These are phyloP conservation scores for Andrographis paniculata DNA, from an alignment of 305 asterid species.

Conservation along the genomic window DNA sequence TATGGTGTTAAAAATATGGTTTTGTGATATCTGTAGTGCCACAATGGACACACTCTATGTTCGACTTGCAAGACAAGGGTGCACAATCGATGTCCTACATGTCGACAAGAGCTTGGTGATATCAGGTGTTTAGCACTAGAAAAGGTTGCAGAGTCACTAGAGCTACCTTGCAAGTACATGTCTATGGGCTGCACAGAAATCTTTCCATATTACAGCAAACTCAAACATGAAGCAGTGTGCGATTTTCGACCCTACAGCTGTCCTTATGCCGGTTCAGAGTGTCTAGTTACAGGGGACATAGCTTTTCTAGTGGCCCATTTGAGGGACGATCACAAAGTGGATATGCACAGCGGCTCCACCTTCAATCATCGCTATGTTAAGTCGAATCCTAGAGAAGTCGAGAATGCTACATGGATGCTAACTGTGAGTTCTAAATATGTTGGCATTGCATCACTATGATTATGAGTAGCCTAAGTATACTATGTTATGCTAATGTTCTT, in stretches of 20 bases:
- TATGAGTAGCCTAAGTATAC: conserved; percentile 1
- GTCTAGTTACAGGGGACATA: conserved; percentile 65
- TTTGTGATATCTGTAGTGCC: conserved; percentile 37
- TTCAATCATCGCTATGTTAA: conserved; percentile 61
- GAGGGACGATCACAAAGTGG: conserved; percentile 74
- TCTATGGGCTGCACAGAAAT: conserved; percentile 61
- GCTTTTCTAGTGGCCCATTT: conserved; percentile 65
- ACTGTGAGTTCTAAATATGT: conserved; percentile 25
- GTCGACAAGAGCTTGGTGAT: conserved; percentile 84
- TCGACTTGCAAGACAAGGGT: conserved; percentile 83
- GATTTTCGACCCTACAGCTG: conserved; percentile 67
- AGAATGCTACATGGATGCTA: conserved; percentile 46
- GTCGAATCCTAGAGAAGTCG: conserved; percentile 35
- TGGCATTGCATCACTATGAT: conserved; percentile 17
- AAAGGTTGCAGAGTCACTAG: conserved; percentile 76
- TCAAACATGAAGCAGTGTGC: conserved; percentile 73
- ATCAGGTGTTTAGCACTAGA: conserved; percentile 80
- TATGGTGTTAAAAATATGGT: too few relatives aligned
- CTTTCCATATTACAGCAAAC: conserved; percentile 73
- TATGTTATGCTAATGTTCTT: not conserved
- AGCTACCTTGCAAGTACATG: conserved; percentile 76
- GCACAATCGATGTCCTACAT: conserved; percentile 79
- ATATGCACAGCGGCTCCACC: conserved; percentile 65
- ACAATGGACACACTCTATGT: conserved; percentile 84
- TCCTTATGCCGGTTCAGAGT: conserved; percentile 87